These are phyloP conservation scores for Diophrys sp. DNA, from an alignment of 73 alveolate genomes.

Conservation along the genomic window DNA sequence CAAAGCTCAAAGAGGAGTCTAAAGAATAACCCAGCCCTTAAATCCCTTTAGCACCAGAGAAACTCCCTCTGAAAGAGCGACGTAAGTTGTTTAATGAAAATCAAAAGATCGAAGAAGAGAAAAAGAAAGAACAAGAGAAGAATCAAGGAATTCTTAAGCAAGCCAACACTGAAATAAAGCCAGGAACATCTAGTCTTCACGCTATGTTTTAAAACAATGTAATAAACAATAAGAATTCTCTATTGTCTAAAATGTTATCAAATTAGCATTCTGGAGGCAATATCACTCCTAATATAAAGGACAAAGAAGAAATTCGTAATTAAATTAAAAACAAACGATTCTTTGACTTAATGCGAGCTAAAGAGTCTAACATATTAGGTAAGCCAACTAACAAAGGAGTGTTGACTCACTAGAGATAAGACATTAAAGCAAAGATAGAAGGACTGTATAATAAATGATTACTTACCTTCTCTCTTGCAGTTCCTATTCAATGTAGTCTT, in stretches of 20 bases:
- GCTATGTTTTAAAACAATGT: background rate
- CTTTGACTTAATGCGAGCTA: background rate
- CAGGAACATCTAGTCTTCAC: background rate
- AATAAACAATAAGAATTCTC: background rate
- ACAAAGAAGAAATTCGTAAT: background rate
- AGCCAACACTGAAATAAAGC: background rate
- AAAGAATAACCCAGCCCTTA: no score
- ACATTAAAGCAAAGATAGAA: no score
- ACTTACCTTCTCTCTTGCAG: conserved; percentile 5
- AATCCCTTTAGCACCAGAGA: no score
- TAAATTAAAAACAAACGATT: background rate
- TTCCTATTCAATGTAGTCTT: background rate
- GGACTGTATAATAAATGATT: no score
- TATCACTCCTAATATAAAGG: background rate
- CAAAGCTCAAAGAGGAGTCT: no score
- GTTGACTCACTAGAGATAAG: no score
- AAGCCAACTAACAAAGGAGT: no score
- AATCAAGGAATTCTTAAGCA: background rate
- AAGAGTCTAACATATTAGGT: no score
- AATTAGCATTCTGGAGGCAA: background rate
- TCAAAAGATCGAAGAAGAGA: background rate
- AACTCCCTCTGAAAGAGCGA: no score
- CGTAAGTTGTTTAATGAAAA: no score
- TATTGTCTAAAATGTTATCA: background rate
- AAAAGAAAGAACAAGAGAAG: background rate